Evolutionary conservation across 2,329 filamentous ascomycete species (phyloP), one percentile per base, ranked within the genome.

Genomic region (Colletotrichum sp.): DNA sequence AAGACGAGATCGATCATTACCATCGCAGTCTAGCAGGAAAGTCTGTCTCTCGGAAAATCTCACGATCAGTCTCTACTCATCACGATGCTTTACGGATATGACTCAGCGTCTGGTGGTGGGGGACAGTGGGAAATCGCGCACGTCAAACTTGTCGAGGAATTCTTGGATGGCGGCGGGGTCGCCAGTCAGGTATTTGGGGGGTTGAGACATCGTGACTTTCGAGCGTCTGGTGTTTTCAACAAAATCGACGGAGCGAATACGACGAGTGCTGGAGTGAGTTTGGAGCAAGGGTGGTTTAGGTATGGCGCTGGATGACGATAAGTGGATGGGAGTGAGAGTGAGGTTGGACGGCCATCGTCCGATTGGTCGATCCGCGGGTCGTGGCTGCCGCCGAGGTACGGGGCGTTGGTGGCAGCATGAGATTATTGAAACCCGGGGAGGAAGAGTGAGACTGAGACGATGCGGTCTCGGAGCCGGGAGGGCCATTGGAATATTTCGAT

Each of bases 1-100:
- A 80, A 69, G 32, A 65, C 13, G 58, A 16, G 43, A 77, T 48
- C 65, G 75, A 67, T 64, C 61, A 27, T 81, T 88, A 98, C 96
- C 97, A 91, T 99, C 97, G 86, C 97, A 99, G 84, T 99, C 97
- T 81, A 99, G 95, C 15, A 99, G 89, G 82, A 99, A 98, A 22
- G 74, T 71, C 74, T 43, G 95, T 93, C 95, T 98, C 79, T 74
- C 75, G 2, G 39, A 16, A 65, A 64, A 70, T 74, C 58, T 66
- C 66, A 72, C 76, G 22, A 73, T 79, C 56, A 79, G 79, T 76
- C 58, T 69, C 36, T 52, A 52, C 43, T 18, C 30, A 30, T 60
- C 32, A 65, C 43, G 34, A 15, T 60, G 18, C 68, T 74, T 58
- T 27, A 13, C 52, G 18, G 61, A 66, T 62, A 76, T 76, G 71